phyloP scores from a whole-genome alignment of 129 eudicot species.

The Helichrysum umbraculigerum region DNA sequence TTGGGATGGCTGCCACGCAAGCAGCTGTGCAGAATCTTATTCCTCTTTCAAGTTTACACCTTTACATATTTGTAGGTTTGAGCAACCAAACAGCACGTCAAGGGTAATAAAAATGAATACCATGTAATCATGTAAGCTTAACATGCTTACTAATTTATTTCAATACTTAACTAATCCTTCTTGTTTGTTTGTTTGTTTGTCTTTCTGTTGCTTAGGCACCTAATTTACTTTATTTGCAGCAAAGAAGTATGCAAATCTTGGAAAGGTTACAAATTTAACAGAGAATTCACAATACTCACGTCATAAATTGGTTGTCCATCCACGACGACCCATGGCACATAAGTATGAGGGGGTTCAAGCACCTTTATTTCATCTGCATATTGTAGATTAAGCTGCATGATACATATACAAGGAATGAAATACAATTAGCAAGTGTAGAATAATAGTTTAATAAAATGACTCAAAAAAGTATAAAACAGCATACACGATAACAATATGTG shows the following conservation, averaged over 20 bases:
- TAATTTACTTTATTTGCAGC: not conserved
- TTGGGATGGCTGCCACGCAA: not conserved
- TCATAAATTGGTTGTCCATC: slow-evolving; percentile 85
- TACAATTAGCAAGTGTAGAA: not conserved
- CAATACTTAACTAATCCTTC: not conserved
- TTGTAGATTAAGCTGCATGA: slow-evolving; percentile 62
- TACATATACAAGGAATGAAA: not conserved
- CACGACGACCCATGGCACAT: slow-evolving; percentile 90
- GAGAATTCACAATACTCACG: slow-evolving; percentile 42
- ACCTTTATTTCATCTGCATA: slow-evolving; percentile 72
- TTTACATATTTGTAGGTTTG: not conserved
- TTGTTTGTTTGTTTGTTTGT: not conserved
- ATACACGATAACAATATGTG: too few species aligned
- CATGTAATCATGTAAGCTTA: not conserved
- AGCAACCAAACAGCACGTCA: not conserved
- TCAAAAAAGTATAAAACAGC: not conserved
- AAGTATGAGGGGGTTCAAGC: slow-evolving; percentile 84
- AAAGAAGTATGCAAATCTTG: not conserved
- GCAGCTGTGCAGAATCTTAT: not conserved
- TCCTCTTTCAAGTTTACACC: not conserved
- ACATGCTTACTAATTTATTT: not conserved
- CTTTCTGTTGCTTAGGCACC: not conserved
- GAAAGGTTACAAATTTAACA: not conserved
- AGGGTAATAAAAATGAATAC: not conserved
- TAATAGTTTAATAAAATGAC: not conserved